Conservation (phyloP, 164 flowering plant species). For the Stephania japonica region DNA sequence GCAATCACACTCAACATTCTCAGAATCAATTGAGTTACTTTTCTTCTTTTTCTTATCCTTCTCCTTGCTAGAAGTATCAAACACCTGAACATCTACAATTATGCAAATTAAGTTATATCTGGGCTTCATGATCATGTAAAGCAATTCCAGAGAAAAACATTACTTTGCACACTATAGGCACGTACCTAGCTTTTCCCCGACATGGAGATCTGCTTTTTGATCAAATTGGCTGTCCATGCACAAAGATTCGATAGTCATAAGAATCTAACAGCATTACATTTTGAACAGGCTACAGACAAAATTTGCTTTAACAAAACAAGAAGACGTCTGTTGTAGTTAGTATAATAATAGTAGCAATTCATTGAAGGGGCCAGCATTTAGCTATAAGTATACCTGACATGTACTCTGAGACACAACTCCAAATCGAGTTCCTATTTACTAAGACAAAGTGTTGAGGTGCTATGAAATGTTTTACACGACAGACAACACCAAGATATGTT, state of each 20-base stretch:
- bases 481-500: too few relatives aligned
- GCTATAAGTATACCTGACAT: too few relatives aligned
- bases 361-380: background rate
- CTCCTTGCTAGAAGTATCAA: background rate
- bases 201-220: background rate
- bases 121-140: background rate
- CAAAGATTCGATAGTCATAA: background rate
- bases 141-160: background rate
- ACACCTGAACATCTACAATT: constrained; percentile 20
- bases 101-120: constrained; percentile 11
- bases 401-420: too few relatives aligned
- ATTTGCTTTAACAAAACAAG: background rate
- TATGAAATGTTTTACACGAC: too few relatives aligned
- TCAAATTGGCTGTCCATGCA: constrained; percentile 14
- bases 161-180: background rate
- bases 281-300: background rate
- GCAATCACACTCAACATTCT: constrained; percentile 11
- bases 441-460: too few relatives aligned
- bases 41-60: constrained; percentile 44
- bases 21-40: constrained; percentile 23
- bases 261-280: background rate
- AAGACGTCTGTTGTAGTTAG: background rate
- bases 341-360: background rate
- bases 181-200: constrained; percentile 18
- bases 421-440: too few relatives aligned